Evolutionary conservation across 225 moss, liverwort and hornwort genomes (phyloP), one percentile per base, ranked within the genome.

Genomic region (Pleurozium schreberi): DNA sequence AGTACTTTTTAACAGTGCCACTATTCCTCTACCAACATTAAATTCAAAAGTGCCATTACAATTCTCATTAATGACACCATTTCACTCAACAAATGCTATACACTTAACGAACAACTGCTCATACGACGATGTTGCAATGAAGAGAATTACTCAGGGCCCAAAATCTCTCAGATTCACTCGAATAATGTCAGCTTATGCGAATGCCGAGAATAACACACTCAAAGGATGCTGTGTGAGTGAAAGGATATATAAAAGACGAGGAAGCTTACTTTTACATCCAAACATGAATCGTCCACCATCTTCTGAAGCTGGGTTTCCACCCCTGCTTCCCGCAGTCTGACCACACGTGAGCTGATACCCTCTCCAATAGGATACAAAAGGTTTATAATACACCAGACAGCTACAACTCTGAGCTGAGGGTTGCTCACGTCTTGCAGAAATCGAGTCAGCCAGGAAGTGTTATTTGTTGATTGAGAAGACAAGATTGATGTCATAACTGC

Each of bases 311-410:
- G 95, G 50, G 93, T 89, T 92, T 97, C 96, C 76, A 99, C 88
- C 57, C 98, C 97, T 73, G 87, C 94, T 89, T 97, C 95, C 90
- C 93, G 96, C 79, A 99, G 91, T 75, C 95, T 96, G 74, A 84
- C 81, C 26, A 96, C 87, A 59, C 97, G 96, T 53, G 93, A 89
- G 80, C 78, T 85, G 80, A 95, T 90, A 90, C 93, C 94, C 84
- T 92, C 91, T 89, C 93, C 93, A 63, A 88, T 91, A 73, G 95
- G 96, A 89, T 95, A 96, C 81, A 96, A 90, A 50, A 99, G 96
- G 93, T 99, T 99, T 84, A 99, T 97, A 83, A 97, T 90, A 92
- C 98, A 99, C 97, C 95, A 97, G 67, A 99, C 95, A 84, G 98
- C 96, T 77, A 96, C 96, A 89, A 96, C 97, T 84, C 98, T 93